Evolutionary conservation across 768 basidiomycete species (phyloP).

Genomic region (Trametes coccinea): DNA sequence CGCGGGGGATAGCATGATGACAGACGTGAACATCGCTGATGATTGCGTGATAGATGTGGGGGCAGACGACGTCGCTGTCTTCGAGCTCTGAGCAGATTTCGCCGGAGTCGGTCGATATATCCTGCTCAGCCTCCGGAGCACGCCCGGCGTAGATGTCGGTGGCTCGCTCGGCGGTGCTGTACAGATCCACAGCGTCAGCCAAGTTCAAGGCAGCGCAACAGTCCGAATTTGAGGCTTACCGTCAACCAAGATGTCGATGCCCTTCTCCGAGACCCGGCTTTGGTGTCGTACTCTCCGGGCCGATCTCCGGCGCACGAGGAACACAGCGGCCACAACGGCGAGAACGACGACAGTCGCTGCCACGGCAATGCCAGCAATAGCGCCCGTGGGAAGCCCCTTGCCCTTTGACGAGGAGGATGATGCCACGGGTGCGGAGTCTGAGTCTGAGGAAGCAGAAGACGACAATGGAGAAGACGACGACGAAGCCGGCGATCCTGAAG

Average conservation of each 20-base stretch:
- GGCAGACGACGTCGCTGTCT: conserved; percentile 21
- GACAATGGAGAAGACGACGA: background rate
- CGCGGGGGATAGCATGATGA: conserved; percentile 23
- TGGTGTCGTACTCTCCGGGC: conserved; percentile 10
- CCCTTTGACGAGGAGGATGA: background rate
- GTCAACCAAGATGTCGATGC: conserved; percentile 9
- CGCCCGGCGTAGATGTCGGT: background rate
- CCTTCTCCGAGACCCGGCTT: conserved; percentile 10
- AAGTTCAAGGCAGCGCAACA: background rate
- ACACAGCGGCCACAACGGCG: background rate
- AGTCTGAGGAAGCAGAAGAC: background rate
- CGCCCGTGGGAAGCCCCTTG: background rate
- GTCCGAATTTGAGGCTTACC: background rate
- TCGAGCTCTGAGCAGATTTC: conserved; percentile 18
- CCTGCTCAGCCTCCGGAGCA: conserved; percentile 10
- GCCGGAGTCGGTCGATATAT: conserved; percentile 16
- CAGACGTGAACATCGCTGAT: conserved; percentile 24
- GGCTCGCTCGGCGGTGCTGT: conserved; percentile 4
- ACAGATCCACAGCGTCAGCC: background rate
- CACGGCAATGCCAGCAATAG: conserved; percentile 16
- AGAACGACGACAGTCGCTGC: conserved; percentile 1
- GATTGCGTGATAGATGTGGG: conserved; percentile 20
- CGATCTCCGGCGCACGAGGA: conserved; percentile 7
- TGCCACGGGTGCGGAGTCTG: background rate
- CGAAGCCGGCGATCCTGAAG: background rate